phyloP scores from a whole-genome alignment of 768 basidiomycete species.

The Coprinellus micaceus region DNA sequence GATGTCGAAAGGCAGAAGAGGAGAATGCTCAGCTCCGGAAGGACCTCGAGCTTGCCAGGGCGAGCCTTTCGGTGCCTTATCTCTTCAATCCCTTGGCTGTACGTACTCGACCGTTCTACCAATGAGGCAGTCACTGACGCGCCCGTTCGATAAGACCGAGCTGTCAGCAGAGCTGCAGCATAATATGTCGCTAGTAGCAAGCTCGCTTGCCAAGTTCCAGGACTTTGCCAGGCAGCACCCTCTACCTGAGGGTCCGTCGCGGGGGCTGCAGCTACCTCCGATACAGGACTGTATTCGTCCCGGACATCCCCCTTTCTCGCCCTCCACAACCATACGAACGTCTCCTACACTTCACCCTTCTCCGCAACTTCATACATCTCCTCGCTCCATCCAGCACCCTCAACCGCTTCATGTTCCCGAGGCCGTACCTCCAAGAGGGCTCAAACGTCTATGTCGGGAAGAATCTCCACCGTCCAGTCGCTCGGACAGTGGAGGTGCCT shows the following conservation, averaged over 20 bases:
- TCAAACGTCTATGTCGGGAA: constrained; percentile 32
- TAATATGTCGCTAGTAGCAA: constrained; percentile 41
- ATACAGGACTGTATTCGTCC: constrained; percentile 7
- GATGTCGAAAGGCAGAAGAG: constrained; percentile 48
- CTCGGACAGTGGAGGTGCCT: background rate
- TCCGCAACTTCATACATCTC: background rate
- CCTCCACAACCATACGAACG: too few relatives aligned
- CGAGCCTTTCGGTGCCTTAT: constrained; percentile 32
- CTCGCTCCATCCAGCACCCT: constrained; percentile 9
- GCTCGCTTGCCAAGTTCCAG: constrained; percentile 54
- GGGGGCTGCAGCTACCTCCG: constrained; percentile 10
- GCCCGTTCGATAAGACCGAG: constrained; percentile 35
- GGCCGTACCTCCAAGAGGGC: constrained; percentile 13
- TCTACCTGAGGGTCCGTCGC: constrained; percentile 6
- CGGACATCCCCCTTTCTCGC: too few relatives aligned
- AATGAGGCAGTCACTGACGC: background rate
- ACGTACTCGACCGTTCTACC: constrained; percentile 11
- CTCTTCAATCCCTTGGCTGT: constrained; percentile 30
- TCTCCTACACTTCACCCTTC: constrained; percentile 3
- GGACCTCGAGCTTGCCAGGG: constrained; percentile 44
- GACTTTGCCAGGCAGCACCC: constrained; percentile 31
- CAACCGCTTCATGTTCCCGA: constrained; percentile 2
- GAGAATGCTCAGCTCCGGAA: constrained; percentile 49
- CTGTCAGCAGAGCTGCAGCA: constrained; percentile 52
- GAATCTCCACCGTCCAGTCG: constrained; percentile 21